Conservation (phyloP, 129 eudicot species). For the Pulicaria dysenterica region DNA sequence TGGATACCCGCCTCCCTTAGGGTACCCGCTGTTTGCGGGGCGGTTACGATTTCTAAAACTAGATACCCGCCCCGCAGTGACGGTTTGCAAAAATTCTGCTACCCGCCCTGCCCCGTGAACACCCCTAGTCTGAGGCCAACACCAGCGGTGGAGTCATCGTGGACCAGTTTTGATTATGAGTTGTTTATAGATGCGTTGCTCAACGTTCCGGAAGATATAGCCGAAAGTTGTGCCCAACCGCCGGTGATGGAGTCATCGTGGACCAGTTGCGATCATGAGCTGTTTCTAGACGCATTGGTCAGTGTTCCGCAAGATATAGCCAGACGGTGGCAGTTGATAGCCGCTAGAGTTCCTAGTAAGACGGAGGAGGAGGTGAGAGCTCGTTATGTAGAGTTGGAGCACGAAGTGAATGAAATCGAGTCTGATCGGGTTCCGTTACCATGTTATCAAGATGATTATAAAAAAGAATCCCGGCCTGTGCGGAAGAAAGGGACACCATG, state of each 20-base stretch:
- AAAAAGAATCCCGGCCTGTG: constrained; percentile 23
- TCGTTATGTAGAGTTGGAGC: constrained; percentile 44
- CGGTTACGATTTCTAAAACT: too few species aligned
- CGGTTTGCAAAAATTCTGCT: too few species aligned
- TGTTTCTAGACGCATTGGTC: constrained; percentile 58
- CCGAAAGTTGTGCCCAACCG: too few species aligned
- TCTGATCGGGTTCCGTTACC: constrained; percentile 61
- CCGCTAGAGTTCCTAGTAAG: constrained; percentile 54
- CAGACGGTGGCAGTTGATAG: constrained; percentile 61
- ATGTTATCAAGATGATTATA: constrained; percentile 37
- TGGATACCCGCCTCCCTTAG: too few species aligned
- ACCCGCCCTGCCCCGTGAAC: too few species aligned
- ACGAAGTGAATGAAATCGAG: constrained; percentile 52
- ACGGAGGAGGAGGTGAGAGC: constrained; percentile 45
- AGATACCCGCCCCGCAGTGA: too few species aligned
- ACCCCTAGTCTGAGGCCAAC: too few species aligned
- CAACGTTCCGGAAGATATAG: too few species aligned
- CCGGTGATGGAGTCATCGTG: constrained; percentile 25
- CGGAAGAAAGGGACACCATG: constrained; percentile 78
- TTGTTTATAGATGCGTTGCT: too few species aligned
- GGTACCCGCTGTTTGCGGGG: too few species aligned
- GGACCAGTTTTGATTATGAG: too few species aligned
- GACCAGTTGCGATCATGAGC: constrained; percentile 49
- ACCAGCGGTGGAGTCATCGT: too few species aligned
- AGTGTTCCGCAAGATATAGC: constrained; percentile 36